phyloP scores from a whole-genome alignment of 257 asterid genomes.

The Verbascum thapsus region DNA sequence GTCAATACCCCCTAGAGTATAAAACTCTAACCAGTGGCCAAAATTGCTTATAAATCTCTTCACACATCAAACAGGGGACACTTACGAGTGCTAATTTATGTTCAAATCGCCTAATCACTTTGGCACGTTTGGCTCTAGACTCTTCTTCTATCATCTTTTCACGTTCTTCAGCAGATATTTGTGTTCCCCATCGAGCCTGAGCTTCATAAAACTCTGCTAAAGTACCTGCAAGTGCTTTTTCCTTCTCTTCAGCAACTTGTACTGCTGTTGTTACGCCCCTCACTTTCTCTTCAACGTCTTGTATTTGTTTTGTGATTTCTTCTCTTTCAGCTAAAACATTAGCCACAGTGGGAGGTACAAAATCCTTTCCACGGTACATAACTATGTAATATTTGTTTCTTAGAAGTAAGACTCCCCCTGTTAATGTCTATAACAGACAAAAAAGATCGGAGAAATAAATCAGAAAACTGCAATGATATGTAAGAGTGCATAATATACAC shows the following conservation, averaged over 20 bases:
- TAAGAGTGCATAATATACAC: too few relatives aligned
- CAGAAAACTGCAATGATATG: not conserved
- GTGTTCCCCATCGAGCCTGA: slow-evolving; percentile 84
- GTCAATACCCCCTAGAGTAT: too few relatives aligned
- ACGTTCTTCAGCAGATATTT: slow-evolving; percentile 73
- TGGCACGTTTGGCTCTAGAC: slow-evolving; percentile 60
- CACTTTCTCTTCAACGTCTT: slow-evolving; percentile 82
- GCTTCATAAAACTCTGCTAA: slow-evolving; percentile 96
- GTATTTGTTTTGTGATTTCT: slow-evolving; percentile 80
- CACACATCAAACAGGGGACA: too few relatives aligned
- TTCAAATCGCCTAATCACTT: slow-evolving; percentile 78
- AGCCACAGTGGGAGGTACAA: slow-evolving; percentile 86
- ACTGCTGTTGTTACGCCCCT: slow-evolving; percentile 47
- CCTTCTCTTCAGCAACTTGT: slow-evolving; percentile 49
- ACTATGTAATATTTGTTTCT: slow-evolving; percentile 94
- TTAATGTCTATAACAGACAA: slow-evolving; percentile 58
- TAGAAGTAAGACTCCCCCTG: slow-evolving; percentile 89
- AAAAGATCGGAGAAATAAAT: slow-evolving; percentile 20
- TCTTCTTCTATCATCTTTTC: slow-evolving; percentile 77
- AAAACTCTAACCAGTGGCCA: too few relatives aligned
- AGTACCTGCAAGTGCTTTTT: slow-evolving; percentile 78
- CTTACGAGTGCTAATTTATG: slow-evolving; percentile 88
- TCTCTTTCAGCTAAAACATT: slow-evolving; percentile 78
- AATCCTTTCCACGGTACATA: slow-evolving; percentile 96
- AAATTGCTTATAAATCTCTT: too few relatives aligned